Percentiles rank a stretch among this genome's conserved stretches.
Conservation (phyloP, 2,329 filamentous ascomycete genomes). For the Zelopaecilomyces penicillatus region DNA sequence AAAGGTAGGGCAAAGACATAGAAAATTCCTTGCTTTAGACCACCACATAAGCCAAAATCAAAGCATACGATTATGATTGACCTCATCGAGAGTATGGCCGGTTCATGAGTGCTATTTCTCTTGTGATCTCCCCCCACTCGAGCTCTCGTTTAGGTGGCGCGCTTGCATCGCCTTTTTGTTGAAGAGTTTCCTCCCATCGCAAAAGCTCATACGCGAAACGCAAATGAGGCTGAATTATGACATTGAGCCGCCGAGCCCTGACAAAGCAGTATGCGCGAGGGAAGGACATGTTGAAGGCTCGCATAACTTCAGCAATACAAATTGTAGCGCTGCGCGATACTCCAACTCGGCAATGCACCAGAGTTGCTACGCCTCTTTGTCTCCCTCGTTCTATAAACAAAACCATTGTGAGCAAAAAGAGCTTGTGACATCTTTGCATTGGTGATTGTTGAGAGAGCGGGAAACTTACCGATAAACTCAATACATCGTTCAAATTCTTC, state of each 20-base stretch:
- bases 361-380: conserved; percentile 67
- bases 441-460: not conserved
- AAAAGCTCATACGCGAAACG: conserved; percentile 91
- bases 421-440: not conserved
- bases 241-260: conserved; percentile 81
- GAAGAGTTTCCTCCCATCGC: conserved; percentile 84
- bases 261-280: conserved; percentile 95
- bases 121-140: conserved; percentile 81
- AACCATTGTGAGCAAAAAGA: not conserved
- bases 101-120: conserved; percentile 94
- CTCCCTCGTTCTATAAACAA: conserved; percentile 62
- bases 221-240: conserved; percentile 96
- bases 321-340: conserved; percentile 95
- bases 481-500: conserved; percentile 79
- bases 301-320: conserved; percentile 98
- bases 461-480: conserved; percentile 75
- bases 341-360: conserved; percentile 94
- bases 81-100: conserved; percentile 71
- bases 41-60: too few species aligned
- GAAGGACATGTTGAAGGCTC: conserved; percentile 68
- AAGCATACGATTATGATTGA: not conserved
- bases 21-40: too few species aligned
- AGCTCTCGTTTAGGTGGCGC: conserved; percentile 60
- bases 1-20: too few species aligned
- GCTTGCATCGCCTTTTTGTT: conserved; percentile 38